Percentiles rank a stretch among this genome's conserved stretches.
These are phyloP conservation scores for Ophioceras dolichostomum DNA, from an alignment of 2,329 filamentous ascomycete species.

Conservation along the genomic window DNA sequence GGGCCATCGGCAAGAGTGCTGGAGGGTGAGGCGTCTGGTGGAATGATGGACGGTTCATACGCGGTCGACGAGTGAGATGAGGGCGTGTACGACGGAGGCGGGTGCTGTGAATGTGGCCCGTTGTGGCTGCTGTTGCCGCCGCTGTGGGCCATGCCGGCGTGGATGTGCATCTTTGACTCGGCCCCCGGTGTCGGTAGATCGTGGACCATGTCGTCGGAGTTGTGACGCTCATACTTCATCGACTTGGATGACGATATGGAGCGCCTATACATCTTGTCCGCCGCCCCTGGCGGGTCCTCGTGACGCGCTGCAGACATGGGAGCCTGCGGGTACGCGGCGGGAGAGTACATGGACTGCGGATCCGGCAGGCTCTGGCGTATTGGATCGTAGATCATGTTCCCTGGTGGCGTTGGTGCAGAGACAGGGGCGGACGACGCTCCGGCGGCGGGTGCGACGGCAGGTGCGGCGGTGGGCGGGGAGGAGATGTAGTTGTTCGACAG, in stretches of 20 bases:
- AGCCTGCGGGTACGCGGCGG: conserved; percentile 35
- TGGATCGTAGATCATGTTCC: conserved; percentile 49
- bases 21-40: conserved; percentile 24
- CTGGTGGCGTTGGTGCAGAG: conserved; percentile 35
- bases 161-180: conserved; percentile 4
- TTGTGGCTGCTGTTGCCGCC: background rate
- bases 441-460: conserved; percentile 3
- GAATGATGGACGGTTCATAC: conserved; percentile 28
- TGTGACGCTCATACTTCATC: background rate
- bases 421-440: no score
- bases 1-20: conserved; percentile 24
- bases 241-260: no score
- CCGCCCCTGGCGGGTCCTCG: conserved; percentile 18
- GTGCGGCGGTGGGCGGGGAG: conserved; percentile 12
- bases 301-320: conserved; percentile 34
- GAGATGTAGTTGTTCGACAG: no score
- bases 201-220: conserved; percentile 5
- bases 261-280: background rate
- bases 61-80: conserved; percentile 21
- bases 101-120: conserved; percentile 6
- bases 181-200: conserved; percentile 13
- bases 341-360: conserved; percentile 30
- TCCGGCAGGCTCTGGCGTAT: conserved; percentile 44
- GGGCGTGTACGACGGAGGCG: conserved; percentile 4
- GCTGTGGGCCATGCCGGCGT: conserved; percentile 7